These are phyloP conservation scores for Collybiopsis luxurians DNA, from an alignment of 768 basidiomycete species.

Conservation along the genomic window DNA sequence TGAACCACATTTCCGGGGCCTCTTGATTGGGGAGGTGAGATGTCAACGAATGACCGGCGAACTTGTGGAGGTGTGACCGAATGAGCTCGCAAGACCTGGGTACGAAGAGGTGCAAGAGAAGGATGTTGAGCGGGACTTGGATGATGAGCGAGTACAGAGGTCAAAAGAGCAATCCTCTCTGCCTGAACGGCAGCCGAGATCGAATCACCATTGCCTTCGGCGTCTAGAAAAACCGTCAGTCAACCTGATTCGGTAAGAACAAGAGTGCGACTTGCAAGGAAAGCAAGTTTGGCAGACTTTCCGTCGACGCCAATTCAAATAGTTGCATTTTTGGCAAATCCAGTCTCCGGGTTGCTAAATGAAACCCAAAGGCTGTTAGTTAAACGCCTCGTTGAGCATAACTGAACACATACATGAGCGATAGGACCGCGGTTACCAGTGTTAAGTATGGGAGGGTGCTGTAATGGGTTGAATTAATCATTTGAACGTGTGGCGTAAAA, in stretches of 20 bases:
- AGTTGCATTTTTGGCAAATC: conserved; percentile 83
- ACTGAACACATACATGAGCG: conserved; percentile 67
- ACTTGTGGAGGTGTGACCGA: conserved; percentile 45
- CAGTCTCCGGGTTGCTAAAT: conserved; percentile 72
- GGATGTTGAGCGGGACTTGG: conserved; percentile 27
- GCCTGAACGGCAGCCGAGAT: conserved; percentile 84
- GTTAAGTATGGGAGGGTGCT: conserved; percentile 87
- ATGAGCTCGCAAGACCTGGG: conserved; percentile 35
- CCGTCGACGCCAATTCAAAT: conserved; percentile 82
- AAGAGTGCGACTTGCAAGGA: conserved; percentile 63
- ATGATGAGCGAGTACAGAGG: conserved; percentile 65
- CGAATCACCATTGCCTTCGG: conserved; percentile 86
- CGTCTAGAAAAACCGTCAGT: conserved; percentile 44
- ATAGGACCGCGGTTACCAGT: conserved; percentile 88
- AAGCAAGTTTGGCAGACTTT: conserved; percentile 90
- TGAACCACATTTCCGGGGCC: conserved; percentile 30
- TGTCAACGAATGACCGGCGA: conserved; percentile 36
- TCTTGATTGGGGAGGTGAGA: conserved; percentile 28
- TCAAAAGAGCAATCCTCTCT: conserved; percentile 78
- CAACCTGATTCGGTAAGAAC: neutral
- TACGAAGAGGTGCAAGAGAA: conserved; percentile 10
- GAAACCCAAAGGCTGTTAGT: too few relatives aligned
- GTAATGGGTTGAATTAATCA: conserved; percentile 3
- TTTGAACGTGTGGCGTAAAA: neutral
- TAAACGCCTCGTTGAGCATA: too few relatives aligned